phyloP scores from a whole-genome alignment of 768 basidiomycete species.

The Lentinula edodes region DNA sequence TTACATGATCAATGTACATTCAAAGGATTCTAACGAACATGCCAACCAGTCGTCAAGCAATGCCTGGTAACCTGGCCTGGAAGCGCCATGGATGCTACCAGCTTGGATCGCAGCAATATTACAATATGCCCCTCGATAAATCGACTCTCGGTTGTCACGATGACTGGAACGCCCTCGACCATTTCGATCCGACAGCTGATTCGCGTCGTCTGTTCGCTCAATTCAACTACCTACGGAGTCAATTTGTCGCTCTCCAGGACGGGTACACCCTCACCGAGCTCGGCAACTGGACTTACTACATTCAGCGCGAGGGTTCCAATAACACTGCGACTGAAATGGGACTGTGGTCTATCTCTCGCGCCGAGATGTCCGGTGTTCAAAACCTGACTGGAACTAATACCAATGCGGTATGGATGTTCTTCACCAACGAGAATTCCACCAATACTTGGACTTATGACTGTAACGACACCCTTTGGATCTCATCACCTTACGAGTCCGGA shows the following conservation, averaged over 20 bases:
- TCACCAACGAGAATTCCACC: slow-evolving; percentile 80
- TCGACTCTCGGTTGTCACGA: slow-evolving; percentile 82
- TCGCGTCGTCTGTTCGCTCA: slow-evolving; percentile 72
- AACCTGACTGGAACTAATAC: slow-evolving; percentile 52
- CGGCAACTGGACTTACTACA: slow-evolving; percentile 80
- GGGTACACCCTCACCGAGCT: slow-evolving; percentile 78
- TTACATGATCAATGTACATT: not conserved
- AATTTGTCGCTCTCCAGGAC: slow-evolving; percentile 76
- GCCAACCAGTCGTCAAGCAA: slow-evolving; percentile 74
- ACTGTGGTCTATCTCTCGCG: slow-evolving; percentile 78
- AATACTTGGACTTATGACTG: slow-evolving; percentile 63
- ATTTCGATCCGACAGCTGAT: slow-evolving; percentile 88
- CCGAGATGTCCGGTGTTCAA: slow-evolving; percentile 54
- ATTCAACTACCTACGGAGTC: slow-evolving; percentile 61
- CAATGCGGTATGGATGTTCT: slow-evolving; percentile 79
- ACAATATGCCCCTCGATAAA: slow-evolving; percentile 84
- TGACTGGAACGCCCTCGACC: slow-evolving; percentile 91
- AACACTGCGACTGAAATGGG: slow-evolving; percentile 79
- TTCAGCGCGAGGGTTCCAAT: slow-evolving; percentile 84
- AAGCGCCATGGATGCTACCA: slow-evolving; percentile 90
- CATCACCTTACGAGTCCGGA: slow-evolving; percentile 67
- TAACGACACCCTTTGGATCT: slow-evolving; percentile 58
- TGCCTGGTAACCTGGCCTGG: slow-evolving; percentile 84
- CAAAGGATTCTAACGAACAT: not conserved
- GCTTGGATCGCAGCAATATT: slow-evolving; percentile 89